A percentile compares a stretch with the other conserved stretches of the same genome.
These are phyloP conservation scores for Erythrobasidium yunnanense DNA, from an alignment of 768 basidiomycete species.

Conservation along the genomic window DNA sequence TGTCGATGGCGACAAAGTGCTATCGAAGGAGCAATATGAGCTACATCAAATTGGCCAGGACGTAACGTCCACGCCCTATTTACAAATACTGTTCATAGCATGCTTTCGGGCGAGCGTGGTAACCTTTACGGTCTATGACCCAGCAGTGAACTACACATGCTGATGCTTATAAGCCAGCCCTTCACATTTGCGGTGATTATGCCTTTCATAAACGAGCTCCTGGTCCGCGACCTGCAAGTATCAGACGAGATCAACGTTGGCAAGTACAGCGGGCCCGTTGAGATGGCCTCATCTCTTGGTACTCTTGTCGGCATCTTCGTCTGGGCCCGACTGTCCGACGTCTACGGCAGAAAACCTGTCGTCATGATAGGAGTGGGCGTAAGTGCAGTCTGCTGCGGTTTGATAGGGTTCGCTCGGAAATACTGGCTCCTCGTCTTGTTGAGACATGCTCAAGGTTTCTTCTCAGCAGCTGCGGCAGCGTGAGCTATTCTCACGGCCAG, in stretches of 20 bases:
- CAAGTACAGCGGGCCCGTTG: neutral
- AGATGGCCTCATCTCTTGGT: neutral
- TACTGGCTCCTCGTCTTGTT: neutral
- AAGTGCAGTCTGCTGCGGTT: neutral
- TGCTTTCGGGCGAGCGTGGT: constrained; percentile 6
- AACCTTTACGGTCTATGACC: neutral
- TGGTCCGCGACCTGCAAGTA: neutral
- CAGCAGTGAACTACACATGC: neutral
- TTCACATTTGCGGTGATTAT: neutral
- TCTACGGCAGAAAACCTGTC: neutral
- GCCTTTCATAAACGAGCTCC: neutral
- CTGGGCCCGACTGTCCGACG: neutral
- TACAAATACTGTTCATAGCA: neutral
- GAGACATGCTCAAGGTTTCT: neutral
- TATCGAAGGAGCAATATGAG: no score
- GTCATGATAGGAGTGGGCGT: neutral
- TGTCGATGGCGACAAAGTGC: no score
- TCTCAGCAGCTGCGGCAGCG: neutral
- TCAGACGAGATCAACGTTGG: constrained; percentile 9
- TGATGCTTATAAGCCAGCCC: neutral
- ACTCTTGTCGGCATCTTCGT: neutral
- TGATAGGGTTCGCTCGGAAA: neutral
- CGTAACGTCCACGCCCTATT: neutral
- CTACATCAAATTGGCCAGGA: neutral
- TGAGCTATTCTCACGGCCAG: neutral